phyloP scores from a whole-genome alignment of 805 yeast species.

The Wickerhamomyces sydowiorum region DNA sequence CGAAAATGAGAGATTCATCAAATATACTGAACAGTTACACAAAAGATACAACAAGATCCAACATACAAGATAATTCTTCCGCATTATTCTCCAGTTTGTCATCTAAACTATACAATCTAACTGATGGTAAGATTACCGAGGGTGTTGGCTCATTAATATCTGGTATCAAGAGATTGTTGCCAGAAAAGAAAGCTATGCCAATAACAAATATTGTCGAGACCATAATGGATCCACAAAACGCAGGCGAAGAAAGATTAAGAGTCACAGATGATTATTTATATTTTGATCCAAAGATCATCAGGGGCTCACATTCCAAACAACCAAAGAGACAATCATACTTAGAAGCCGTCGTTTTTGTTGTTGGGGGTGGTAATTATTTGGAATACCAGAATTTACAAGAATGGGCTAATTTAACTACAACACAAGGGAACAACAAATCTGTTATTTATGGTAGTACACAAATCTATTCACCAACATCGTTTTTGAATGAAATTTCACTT shows the following conservation, averaged over 20 bases:
- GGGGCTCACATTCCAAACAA: constrained; percentile 87
- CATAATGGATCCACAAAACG: constrained; percentile 73
- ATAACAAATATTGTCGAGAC: constrained; percentile 89
- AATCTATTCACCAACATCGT: constrained; percentile 63
- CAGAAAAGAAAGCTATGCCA: constrained; percentile 84
- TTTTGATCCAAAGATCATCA: constrained; percentile 78
- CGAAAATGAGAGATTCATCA: constrained; percentile 45
- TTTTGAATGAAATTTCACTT: constrained; percentile 57
- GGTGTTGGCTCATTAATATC: constrained; percentile 88
- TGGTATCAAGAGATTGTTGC: constrained; percentile 80
- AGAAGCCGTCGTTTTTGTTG: constrained; percentile 83
- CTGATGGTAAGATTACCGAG: constrained; percentile 77
- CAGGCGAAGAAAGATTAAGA: constrained; percentile 56
- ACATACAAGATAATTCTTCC: constrained; percentile 29
- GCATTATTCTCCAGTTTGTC: constrained; percentile 71
- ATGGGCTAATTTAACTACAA: constrained; percentile 49
- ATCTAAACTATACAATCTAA: constrained; percentile 70
- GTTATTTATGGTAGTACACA: constrained; percentile 87
- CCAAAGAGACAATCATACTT: constrained; percentile 80
- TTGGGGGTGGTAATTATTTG: constrained; percentile 94
- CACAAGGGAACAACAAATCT: constrained; percentile 37
- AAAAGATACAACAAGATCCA: constrained; percentile 19
- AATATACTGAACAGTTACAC: constrained; percentile 28
- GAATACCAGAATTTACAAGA: constrained; percentile 94
- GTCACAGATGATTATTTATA: constrained; percentile 86